phyloP scores from a whole-genome alignment of 1,284 basidiomycete genomes.

The Somion occarium region DNA sequence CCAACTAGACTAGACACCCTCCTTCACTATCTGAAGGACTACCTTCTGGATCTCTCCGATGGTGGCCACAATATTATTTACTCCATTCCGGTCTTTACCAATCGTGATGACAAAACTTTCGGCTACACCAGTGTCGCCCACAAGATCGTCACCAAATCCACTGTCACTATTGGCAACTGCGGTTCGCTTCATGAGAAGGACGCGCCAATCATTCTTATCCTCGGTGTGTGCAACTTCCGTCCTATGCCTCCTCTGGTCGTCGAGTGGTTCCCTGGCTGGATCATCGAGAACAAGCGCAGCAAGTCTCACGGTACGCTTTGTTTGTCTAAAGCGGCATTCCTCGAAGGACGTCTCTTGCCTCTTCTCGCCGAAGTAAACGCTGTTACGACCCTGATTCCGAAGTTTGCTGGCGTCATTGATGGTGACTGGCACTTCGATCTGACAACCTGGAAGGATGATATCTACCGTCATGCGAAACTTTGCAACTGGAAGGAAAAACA shows the following conservation, averaged over 20 bases:
- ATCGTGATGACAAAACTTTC: conserved; percentile 9
- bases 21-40: conserved; percentile 26
- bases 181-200: conserved; percentile 13
- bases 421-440: conserved; percentile 25
- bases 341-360: conserved; percentile 24
- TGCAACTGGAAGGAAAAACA: conserved; percentile 22
- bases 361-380: conserved; percentile 26
- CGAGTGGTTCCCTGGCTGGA: conserved; percentile 21
- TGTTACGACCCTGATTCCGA: conserved; percentile 27
- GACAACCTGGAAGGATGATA: conserved; percentile 24
- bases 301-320: conserved; percentile 27
- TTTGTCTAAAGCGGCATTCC: conserved; percentile 25
- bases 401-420: conserved; percentile 22
- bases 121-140: conserved; percentile 25
- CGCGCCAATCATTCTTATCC: conserved; percentile 25
- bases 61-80: conserved; percentile 27
- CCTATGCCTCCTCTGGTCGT: conserved; percentile 18
- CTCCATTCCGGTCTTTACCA: conserved; percentile 26
- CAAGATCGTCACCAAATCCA: conserved; percentile 26
- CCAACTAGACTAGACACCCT: conserved; percentile 25
- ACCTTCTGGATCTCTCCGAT: conserved; percentile 23
- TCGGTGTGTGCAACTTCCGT: conserved; percentile 25
- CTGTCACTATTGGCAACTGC: conserved; percentile 21
- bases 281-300: conserved; percentile 18
- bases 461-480: conserved; percentile 17